A percentile compares a stretch with the other conserved stretches of the same genome.
These are phyloP conservation scores for Podospora didyma DNA, from an alignment of 495 filamentous ascomycete species.

Conservation along the genomic window DNA sequence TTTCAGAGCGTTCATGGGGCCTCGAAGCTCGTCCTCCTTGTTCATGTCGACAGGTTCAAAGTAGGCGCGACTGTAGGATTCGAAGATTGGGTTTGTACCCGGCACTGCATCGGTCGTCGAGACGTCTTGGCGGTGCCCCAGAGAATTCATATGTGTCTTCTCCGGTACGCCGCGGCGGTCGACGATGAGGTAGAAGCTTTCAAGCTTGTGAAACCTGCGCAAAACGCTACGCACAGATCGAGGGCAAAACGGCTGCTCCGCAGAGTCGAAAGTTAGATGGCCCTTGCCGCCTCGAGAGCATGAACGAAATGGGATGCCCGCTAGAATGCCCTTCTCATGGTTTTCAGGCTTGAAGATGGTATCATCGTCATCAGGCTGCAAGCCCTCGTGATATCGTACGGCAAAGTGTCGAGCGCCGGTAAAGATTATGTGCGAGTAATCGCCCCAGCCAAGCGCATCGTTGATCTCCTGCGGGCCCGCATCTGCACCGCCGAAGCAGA, in stretches of 20 bases:
- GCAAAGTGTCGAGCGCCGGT: slow-evolving; percentile 12
- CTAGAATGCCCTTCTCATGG: no score
- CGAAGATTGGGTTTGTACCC: slow-evolving; percentile 1
- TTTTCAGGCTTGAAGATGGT: no score
- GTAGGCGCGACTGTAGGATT: slow-evolving; percentile 14
- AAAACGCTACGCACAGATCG: slow-evolving; percentile 13
- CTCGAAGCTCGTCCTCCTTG: not conserved
- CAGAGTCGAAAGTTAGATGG: no score
- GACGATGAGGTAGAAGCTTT: slow-evolving; percentile 17
- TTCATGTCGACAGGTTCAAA: not conserved
- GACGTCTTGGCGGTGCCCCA: not conserved
- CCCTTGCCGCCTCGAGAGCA: no score
- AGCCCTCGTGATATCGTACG: slow-evolving; percentile 16
- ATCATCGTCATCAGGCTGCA: no score
- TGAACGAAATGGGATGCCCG: no score
- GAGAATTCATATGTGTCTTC: not conserved
- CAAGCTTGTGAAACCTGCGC: slow-evolving; percentile 13
- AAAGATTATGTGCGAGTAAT: slow-evolving; percentile 19
- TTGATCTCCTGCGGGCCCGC: not conserved
- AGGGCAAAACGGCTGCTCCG: slow-evolving; percentile 8
- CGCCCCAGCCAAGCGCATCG: slow-evolving; percentile 7
- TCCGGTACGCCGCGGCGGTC: not conserved
- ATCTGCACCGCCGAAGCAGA: slow-evolving; percentile 13
- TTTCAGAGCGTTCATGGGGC: slow-evolving; percentile 9
- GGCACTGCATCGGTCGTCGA: not conserved